Base-by-base conservation (phyloP, 106 monocot genomes). In the Hemerocallis citrina region DNA sequence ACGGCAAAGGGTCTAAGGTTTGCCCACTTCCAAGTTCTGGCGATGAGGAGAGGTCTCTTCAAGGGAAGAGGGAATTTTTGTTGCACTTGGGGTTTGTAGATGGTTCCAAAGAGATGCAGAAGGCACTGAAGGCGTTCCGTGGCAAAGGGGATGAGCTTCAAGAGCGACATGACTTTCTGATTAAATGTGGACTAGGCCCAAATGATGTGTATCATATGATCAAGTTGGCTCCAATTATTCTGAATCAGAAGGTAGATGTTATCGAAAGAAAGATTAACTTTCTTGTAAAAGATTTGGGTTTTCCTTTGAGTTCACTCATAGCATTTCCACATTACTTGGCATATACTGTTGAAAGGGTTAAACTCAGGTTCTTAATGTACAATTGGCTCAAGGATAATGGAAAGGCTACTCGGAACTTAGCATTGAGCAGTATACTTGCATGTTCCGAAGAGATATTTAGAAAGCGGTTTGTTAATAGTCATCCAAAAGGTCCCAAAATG, bases 111-210 rank as follows among this genome's bases (percentile, higher is more conserved):
- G 78, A 86, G 44, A 77, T 92, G 83, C 41, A 61, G 37, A 75
- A 63, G 70, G 83, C 72, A 52, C 62, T 80, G 9, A 49, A 54
- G 1, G 30, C 29, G 8, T 83, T 75, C 38, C 73, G 86, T 23
- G 92, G 86, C 13, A 92, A 83, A 73, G 80, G 81, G 24, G 75
- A 83, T 57, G 79, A 92, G 24, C 75, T 92, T 40, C 80, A 86
- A 68, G 75, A 80, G 7, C 39, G 83, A n/a, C 86, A 68, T 58
- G 65, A 83, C 49, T 83, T 71, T 64, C 68, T 92, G 24, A 73
- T 86, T 21, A 67, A 75, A 43, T 40, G 36, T 57, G 92, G 92
- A 37, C 34, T 92, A 3, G 66, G 78, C 9, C 68, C 63, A 4
- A 51, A 72, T 35, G 77, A 77, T 61, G 81, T 86, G 1, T 34